phyloP scores from a whole-genome alignment of 78 protist genomes.

The Dictyostelium firmibasis region DNA sequence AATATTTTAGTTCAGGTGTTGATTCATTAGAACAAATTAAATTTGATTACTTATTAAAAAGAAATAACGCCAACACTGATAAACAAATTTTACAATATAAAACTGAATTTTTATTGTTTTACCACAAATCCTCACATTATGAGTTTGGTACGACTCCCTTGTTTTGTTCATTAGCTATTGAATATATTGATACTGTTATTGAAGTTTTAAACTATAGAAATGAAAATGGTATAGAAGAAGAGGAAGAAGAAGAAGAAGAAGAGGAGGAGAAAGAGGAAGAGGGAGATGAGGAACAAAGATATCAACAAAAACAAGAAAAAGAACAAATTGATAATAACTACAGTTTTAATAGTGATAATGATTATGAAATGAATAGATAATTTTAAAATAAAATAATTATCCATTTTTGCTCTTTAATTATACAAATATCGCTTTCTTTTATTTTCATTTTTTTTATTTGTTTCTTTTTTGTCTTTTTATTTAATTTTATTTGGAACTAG shows the following conservation, averaged over 20 bases:
- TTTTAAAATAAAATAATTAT: too few relatives aligned
- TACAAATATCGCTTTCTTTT: background rate
- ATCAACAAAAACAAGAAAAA: background rate
- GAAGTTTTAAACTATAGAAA: background rate
- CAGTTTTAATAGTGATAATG: background rate
- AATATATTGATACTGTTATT: slow-evolving; percentile 10
- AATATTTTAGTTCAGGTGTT: background rate
- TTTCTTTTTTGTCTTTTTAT: background rate
- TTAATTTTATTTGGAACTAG: background rate
- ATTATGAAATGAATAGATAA: background rate
- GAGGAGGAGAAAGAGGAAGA: background rate
- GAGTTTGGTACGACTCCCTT: slow-evolving; percentile 74
- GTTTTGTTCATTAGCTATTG: background rate
- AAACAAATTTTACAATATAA: background rate
- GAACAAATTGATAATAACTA: background rate
- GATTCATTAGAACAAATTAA: slow-evolving; percentile 1
- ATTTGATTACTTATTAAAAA: background rate
- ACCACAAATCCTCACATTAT: slow-evolving; percentile 56
- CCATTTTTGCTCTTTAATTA: background rate
- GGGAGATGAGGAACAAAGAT: background rate
- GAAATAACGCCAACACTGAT: background rate
- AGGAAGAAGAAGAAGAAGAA: background rate
- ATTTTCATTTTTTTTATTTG: background rate
- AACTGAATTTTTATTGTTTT: slow-evolving; percentile 47
- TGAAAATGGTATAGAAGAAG: background rate